A percentile compares a stretch with the other conserved stretches of the same genome.
Conservation (phyloP, 2,329 filamentous ascomycete species). For the Stylonectria norvegica region DNA sequence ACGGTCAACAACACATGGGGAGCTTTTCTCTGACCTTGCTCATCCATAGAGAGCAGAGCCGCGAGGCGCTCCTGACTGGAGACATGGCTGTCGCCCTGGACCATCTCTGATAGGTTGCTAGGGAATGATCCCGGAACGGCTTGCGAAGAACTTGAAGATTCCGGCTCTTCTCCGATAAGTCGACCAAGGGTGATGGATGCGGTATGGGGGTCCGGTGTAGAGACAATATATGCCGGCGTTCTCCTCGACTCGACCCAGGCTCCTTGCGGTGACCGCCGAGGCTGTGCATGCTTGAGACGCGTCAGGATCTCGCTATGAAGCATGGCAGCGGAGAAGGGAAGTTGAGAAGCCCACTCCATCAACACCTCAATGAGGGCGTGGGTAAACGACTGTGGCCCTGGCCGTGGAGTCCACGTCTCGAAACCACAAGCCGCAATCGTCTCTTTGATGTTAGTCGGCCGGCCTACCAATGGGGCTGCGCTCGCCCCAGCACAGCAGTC, state of each 20-base stretch:
- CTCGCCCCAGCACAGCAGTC: constrained; percentile 27
- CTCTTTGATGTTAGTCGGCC: constrained; percentile 26
- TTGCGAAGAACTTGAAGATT: constrained; percentile 18
- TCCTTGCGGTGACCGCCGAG: constrained; percentile 20
- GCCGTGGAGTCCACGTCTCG: constrained; percentile 24
- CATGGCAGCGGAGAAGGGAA: constrained; percentile 27
- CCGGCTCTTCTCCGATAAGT: constrained; percentile 17
- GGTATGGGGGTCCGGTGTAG: constrained; percentile 22
- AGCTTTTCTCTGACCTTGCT: constrained; percentile 20
- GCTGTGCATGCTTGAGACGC: constrained; percentile 24
- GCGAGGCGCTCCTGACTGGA: constrained; percentile 24
- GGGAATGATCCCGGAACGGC: constrained; percentile 18
- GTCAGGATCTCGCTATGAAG: constrained; percentile 26
- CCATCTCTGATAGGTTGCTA: constrained; percentile 19
- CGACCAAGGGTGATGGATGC: constrained; percentile 25
- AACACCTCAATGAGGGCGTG: constrained; percentile 25
- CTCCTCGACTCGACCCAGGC: constrained; percentile 23
- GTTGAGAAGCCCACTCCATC: constrained; percentile 24
- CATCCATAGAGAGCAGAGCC: constrained; percentile 16
- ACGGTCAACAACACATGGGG: constrained; percentile 26
- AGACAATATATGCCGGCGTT: constrained; percentile 26
- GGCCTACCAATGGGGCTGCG: constrained; percentile 23
- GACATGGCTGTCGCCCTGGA: constrained; percentile 18
- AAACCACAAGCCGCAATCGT: constrained; percentile 27
- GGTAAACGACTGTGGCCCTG: constrained; percentile 25